Evolutionary conservation across 352 stramenopile species (phyloP).

Genomic region (Globisporangium nunn): DNA sequence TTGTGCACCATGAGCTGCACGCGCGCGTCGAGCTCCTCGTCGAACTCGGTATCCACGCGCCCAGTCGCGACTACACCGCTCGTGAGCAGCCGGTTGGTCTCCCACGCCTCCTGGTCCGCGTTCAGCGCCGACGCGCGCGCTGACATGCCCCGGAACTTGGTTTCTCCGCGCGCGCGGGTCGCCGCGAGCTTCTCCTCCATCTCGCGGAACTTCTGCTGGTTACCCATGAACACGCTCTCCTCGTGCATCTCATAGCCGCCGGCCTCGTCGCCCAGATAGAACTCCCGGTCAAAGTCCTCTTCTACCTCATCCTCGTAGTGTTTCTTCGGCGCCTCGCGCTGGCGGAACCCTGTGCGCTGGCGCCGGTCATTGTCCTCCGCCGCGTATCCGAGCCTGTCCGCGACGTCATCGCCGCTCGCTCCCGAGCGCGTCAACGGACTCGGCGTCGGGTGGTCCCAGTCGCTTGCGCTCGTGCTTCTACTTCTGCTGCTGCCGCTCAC

Average conservation of each 20-base stretch:
- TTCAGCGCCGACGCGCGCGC: constrained; percentile 90
- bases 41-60: constrained; percentile 80
- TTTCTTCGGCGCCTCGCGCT: constrained; percentile 49
- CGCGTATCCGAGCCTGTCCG: constrained; percentile 10
- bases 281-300: constrained; percentile 92
- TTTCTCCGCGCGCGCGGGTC: constrained; percentile 72
- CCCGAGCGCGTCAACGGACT: constrained; percentile 22
- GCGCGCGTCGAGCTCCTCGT: constrained; percentile 92
- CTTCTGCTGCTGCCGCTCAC: constrained; percentile 6
- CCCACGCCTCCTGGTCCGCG: constrained; percentile 97
- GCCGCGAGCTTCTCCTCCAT: constrained; percentile 88
- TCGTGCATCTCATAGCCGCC: constrained; percentile 46
- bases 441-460: constrained; percentile 48
- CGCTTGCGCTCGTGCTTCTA: constrained; percentile 11
- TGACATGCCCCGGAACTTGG: constrained; percentile 86
- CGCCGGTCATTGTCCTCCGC: constrained; percentile 9
- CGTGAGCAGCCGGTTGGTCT: constrained; percentile 95
- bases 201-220: constrained; percentile 85
- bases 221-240: constrained; percentile 89
- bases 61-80: constrained; percentile 87
- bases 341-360: constrained; percentile 3
- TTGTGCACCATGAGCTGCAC: constrained; percentile 97
- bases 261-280: constrained; percentile 93
- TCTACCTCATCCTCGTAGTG: constrained; percentile 79
- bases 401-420: neutral